Conservation (phyloP, 208 protist species). For the Crithidia fasciculata region DNA sequence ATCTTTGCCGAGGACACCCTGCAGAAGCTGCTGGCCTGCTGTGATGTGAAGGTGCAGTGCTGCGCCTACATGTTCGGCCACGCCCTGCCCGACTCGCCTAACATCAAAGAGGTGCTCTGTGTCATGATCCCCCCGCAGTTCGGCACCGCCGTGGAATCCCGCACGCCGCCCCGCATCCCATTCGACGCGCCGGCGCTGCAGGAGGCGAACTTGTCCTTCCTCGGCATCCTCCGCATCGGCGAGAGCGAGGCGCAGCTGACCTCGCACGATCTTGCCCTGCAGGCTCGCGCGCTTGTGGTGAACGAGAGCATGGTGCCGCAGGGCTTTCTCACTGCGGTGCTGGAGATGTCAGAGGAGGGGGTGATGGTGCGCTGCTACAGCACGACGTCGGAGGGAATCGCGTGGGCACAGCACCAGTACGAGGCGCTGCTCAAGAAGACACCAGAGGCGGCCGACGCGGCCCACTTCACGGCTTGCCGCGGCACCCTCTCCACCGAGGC, state of each 20-base stretch:
- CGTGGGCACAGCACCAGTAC: slow-evolving; percentile 69
- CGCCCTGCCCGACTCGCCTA: slow-evolving; percentile 77
- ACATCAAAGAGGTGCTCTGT: slow-evolving; percentile 89
- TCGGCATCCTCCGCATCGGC: slow-evolving; percentile 80
- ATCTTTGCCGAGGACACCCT: slow-evolving; percentile 80
- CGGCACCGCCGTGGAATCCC: slow-evolving; percentile 64
- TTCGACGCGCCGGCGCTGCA: slow-evolving; percentile 58
- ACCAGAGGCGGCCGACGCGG: slow-evolving; percentile 53
- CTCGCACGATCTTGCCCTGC: slow-evolving; percentile 83
- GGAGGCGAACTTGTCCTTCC: slow-evolving; percentile 77
- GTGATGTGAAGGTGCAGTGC: slow-evolving; percentile 86
- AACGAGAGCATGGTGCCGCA: slow-evolving; percentile 67
- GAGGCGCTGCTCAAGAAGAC: slow-evolving; percentile 58
- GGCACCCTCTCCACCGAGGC: slow-evolving; percentile 68
- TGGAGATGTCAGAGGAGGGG: slow-evolving; percentile 72
- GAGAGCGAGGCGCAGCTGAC: slow-evolving; percentile 69
- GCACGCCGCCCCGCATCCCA: slow-evolving; percentile 71
- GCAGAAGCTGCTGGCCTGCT: slow-evolving; percentile 77
- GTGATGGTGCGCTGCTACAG: slow-evolving; percentile 79
- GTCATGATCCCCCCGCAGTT: slow-evolving; percentile 89
- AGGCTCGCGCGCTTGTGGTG: slow-evolving; percentile 66
- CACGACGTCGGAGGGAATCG: slow-evolving; percentile 80
- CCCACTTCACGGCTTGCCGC: slow-evolving; percentile 60
- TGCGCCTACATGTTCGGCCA: slow-evolving; percentile 89
- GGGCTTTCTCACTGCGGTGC: slow-evolving; percentile 45